Evolutionary conservation across 2,329 filamentous ascomycete genomes (phyloP).

Genomic region (Arthrobotrys conoides): DNA sequence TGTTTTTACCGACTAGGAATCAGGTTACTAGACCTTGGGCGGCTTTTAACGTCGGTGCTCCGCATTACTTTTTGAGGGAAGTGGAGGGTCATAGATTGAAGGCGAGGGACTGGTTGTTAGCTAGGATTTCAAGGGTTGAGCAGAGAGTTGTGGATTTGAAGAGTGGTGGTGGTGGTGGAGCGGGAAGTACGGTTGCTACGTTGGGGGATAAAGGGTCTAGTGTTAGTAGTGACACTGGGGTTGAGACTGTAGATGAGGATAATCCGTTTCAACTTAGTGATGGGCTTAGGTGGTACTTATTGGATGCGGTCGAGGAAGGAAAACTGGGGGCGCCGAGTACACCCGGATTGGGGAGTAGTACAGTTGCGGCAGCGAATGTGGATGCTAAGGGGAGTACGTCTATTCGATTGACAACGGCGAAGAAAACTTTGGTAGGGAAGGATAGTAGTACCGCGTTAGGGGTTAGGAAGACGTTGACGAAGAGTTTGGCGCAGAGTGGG

Average conservation of each 20-base stretch:
- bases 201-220: constrained; percentile 70
- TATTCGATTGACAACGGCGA: constrained; percentile 62
- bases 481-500: constrained; percentile 57
- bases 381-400: constrained; percentile 79
- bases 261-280: constrained; percentile 98
- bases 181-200: constrained; percentile 69
- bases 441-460: constrained; percentile 11
- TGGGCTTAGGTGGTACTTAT: constrained; percentile 93
- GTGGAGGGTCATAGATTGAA: constrained; percentile 88
- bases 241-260: constrained; percentile 73
- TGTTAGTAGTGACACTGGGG: constrained; percentile 71
- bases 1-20: constrained; percentile 94
- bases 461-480: constrained; percentile 52
- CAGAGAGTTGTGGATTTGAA: constrained; percentile 94
- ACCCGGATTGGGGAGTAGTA: constrained; percentile 90
- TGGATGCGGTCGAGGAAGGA: constrained; percentile 88
- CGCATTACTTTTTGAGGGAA: constrained; percentile 96
- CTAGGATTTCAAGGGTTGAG: constrained; percentile 90
- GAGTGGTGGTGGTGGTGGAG: constrained; percentile 72
- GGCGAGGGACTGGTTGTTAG: constrained; percentile 94
- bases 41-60: constrained; percentile 96
- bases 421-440: constrained; percentile 56
- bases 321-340: constrained; percentile 89
- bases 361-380: constrained; percentile 87
- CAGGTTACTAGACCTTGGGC: constrained; percentile 96